Base-by-base conservation (phyloP, 495 filamentous ascomycete species). In the Aspergillus ellipticus region DNA sequence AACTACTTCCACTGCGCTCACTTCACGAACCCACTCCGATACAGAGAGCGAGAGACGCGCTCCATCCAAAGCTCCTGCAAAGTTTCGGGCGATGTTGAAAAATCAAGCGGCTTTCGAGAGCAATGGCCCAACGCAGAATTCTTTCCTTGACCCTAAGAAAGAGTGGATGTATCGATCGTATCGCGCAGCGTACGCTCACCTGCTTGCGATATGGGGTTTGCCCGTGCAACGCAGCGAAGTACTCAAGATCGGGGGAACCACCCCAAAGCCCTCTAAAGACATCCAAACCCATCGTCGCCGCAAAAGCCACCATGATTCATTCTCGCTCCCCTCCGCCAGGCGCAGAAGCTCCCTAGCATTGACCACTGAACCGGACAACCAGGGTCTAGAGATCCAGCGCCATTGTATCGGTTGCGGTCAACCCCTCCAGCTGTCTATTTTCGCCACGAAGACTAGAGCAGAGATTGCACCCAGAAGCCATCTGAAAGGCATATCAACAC, bases 201-300 rank as follows among this genome's bases (percentile, higher is more conserved):
- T 95, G 60, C 78, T 97, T 2, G 85, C 82, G 42, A 82, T 87
- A 54, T 97, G 93, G 92, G 80, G 82, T n/a, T 76, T 93, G 7
- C 86, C 87, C 0, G 76, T 89, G 4, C 79, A 86, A 28, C 79
- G 87, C 16, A 82, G 90, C 6, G 90, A 96, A 70, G 82, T 97
- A 19, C 74, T 96, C 52, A 95, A 95, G 62, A 93, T 92, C 67
- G 74, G 74, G 11, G 61, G 64, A n/a, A n/a, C n/a, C 1, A 53
- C 58, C 17, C 35, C 50, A 10, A 55, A 65, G 10, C 53, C 54
- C 41, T 42, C 52, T 6, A 59, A 56, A 4, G 63, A 65, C 16
- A 29, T 47, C 47, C 53, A 53, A 16, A 63, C 58, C 26, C 62
- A 65, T 42, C 61, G 65, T 62, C 61, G 60, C 26, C 54, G 59